Evolutionary conservation across 2,329 filamentous ascomycete species (phyloP).

Genomic region (Neofusicoccum sp.): DNA sequence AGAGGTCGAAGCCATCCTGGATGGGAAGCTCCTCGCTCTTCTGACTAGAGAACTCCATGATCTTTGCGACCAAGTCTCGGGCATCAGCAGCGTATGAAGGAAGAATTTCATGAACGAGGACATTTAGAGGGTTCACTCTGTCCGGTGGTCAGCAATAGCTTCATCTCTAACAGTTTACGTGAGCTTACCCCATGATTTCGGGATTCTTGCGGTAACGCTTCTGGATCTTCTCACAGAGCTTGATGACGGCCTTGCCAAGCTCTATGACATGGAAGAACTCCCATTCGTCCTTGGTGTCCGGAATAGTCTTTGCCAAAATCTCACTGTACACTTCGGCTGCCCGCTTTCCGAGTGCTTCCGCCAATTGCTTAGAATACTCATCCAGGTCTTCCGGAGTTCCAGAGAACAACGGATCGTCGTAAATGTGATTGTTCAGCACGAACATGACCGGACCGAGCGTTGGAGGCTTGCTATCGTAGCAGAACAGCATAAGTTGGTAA

Average conservation of each 20-base stretch:
- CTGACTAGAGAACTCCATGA: constrained; percentile 72
- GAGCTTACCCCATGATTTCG: constrained; percentile 72
- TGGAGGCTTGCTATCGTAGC: constrained; percentile 86
- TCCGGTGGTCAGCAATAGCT: constrained; percentile 18
- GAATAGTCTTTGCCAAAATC: constrained; percentile 78
- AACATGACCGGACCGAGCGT: constrained; percentile 78
- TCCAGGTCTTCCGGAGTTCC: constrained; percentile 69
- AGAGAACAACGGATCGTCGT: constrained; percentile 74
- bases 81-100: constrained; percentile 91
- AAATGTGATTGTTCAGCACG: constrained; percentile 80
- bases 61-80: constrained; percentile 78
- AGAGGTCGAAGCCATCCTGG: constrained; percentile 92
- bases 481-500: constrained; percentile 82
- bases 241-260: constrained; percentile 82
- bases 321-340: constrained; percentile 79
- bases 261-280: constrained; percentile 89
- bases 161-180: constrained; percentile 22
- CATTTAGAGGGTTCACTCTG: constrained; percentile 61
- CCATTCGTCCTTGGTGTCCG: constrained; percentile 80
- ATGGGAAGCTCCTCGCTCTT: constrained; percentile 77
- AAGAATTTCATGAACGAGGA: constrained; percentile 80
- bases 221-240: constrained; percentile 83
- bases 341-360: constrained; percentile 71
- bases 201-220: constrained; percentile 90
- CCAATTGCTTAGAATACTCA: constrained; percentile 71